Conservation (phyloP, 2,329 filamentous ascomycete genomes). For the Corniculantispora saksenae region DNA sequence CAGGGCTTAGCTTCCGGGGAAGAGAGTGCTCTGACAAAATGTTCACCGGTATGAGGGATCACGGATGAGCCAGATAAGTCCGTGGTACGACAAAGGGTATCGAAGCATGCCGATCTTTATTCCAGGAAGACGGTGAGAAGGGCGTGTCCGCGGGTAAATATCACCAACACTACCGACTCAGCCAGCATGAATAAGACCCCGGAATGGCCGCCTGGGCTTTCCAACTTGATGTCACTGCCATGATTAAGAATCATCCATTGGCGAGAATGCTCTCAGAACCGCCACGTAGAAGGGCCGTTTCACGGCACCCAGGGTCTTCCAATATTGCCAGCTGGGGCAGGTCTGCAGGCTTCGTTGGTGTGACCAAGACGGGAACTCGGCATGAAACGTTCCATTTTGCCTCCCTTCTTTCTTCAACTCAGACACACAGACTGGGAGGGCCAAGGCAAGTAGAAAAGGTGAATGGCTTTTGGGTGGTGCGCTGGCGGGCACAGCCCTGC, state of each 20-base stretch:
- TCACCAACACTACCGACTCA: no score
- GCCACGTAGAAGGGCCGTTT: no score
- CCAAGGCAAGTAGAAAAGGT: no score
- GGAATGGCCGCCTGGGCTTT: no score
- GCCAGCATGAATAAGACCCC: no score
- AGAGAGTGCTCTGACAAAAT: no score
- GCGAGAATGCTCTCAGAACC: no score
- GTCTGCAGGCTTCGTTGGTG: background rate
- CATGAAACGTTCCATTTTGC: slow-evolving; percentile 27
- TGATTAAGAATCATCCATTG: no score
- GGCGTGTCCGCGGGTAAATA: background rate
- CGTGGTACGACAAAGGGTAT: background rate
- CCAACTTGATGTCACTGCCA: no score
- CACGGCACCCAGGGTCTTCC: background rate
- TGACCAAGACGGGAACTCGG: slow-evolving; percentile 15
- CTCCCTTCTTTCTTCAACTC: background rate
- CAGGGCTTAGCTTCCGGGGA: background rate
- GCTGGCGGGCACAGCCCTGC: background rate
- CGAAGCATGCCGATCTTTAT: no score
- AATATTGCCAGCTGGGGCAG: background rate
- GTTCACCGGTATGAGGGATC: no score
- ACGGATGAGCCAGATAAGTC: background rate
- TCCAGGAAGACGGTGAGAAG: background rate
- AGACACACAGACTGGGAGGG: background rate
- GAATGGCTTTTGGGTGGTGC: background rate